Conservation (phyloP, 495 filamentous ascomycete species). For the Mytilinidion resinicola region DNA sequence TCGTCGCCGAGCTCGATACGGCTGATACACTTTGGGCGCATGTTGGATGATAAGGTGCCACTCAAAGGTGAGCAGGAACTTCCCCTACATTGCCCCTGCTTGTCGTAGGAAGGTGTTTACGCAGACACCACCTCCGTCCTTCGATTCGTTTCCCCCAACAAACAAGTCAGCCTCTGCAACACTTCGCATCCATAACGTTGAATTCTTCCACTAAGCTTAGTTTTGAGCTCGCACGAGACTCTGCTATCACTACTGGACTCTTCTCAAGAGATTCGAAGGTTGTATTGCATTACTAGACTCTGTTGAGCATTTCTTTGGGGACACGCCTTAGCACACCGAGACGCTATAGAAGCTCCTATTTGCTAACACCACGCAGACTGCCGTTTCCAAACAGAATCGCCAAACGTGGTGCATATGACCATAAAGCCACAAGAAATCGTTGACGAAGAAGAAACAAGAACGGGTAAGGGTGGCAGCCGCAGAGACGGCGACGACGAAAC, state of each 20-base stretch:
- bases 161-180: too few relatives aligned
- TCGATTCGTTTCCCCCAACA: too few relatives aligned
- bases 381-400: conserved; percentile 59
- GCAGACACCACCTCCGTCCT: neutral
- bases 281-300: too few relatives aligned
- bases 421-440: conserved; percentile 81
- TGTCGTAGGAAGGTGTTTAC: conserved; percentile 6
- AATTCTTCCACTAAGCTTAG: too few relatives aligned
- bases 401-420: conserved; percentile 91
- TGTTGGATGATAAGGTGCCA: conserved; percentile 78
- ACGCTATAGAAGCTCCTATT: too few relatives aligned
- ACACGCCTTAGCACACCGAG: too few relatives aligned
- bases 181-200: too few relatives aligned
- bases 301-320: too few relatives aligned
- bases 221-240: too few relatives aligned
- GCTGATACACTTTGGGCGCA: conserved; percentile 80
- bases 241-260: too few relatives aligned
- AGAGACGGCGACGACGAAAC: conserved; percentile 57
- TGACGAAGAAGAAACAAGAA: conserved; percentile 83
- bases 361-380: conserved; percentile 52
- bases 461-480: conserved; percentile 56
- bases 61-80: conserved; percentile 54
- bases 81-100: conserved; percentile 13
- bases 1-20: conserved; percentile 78
- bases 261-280: too few relatives aligned